Percentiles rank a stretch among this genome's conserved stretches.
These are phyloP conservation scores for Sporobolus alterniflorus DNA, from an alignment of 202 grass and related monocot species.

Conservation along the genomic window DNA sequence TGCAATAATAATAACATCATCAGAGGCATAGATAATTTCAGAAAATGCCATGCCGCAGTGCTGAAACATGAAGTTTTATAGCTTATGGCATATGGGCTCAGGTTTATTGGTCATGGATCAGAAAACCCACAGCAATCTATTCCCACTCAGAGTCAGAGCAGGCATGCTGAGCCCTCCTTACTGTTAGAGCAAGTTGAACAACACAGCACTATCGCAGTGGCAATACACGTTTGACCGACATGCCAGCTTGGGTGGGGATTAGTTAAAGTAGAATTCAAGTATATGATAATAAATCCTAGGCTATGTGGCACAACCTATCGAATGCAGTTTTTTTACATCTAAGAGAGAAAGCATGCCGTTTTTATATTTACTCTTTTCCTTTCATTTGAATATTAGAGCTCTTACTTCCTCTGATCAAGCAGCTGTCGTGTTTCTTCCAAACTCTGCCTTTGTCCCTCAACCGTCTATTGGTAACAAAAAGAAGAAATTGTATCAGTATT, in stretches of 20 bases:
- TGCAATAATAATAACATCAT: neutral
- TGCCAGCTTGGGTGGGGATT: neutral
- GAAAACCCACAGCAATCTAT: neutral
- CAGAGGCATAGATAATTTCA: neutral
- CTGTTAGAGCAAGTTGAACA: neutral
- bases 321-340: neutral
- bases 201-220: neutral
- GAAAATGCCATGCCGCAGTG: neutral
- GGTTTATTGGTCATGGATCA: neutral
- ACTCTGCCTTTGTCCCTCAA: constrained; percentile 55
- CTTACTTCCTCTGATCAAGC: constrained; percentile 65
- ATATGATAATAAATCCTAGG: neutral
- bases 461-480: constrained; percentile 32
- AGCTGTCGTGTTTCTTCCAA: constrained; percentile 48
- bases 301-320: neutral
- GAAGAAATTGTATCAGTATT: constrained; percentile 14
- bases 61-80: neutral
- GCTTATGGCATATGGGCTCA: neutral
- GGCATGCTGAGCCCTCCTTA: neutral
- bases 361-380: neutral
- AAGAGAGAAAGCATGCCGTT: neutral
- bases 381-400: neutral
- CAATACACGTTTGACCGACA: neutral
- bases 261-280: neutral
- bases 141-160: neutral